Base-by-base conservation (phyloP, 257 asterid species). In the Voacanga thouarsii region DNA sequence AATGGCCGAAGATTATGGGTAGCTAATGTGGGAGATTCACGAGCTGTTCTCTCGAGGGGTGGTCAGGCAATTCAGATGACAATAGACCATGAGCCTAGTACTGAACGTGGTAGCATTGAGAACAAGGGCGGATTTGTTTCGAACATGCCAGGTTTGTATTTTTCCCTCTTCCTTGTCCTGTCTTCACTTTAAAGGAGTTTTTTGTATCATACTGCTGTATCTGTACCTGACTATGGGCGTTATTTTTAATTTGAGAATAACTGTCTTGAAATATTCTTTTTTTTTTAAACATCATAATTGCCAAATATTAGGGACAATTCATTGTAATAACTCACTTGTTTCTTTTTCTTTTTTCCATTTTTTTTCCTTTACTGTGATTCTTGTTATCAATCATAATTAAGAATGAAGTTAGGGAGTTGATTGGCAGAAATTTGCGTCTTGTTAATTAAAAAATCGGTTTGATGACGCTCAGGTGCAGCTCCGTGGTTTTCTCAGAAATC, bases 21-120 rank as follows among this genome's bases (percentile, higher is more conserved):
- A 67, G 89, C 87, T 64, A 86, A 86, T 66, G 81, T 86, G 75
- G 89, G 89, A 70, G 89, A 86, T 81, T 86, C 89, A 43, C 87
- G 89, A 26, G 89, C 89, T 75, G 81, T 86, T 77, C 83, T 86
- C 21, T 83, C 87, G 64, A 82, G 82, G 68, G 86, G 81, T 63
- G 89, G 87, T 74, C 83, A 79, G 70, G 89, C 84, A 12, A 72
- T 81, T 43, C 89, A 83, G 80, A 79, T 86, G 87, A 86, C 89
- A 18, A 81, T 76, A 30, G 89, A 86, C 63, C 89, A 86, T 75
- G 89, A 86, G 68, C 89, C 89, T 28, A 84, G 59, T 70, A 83
- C 81, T 12, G 89, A 86, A 55, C 87, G 89, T n/a, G 77, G 78
- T 50, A 86, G 79, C 86, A 86, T 86, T 28, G 89, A 86, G 81